Evolutionary conservation across 2,329 filamentous ascomycete genomes (phyloP), one percentile per base, ranked within the genome.

Genomic region (Apiospora aurea): DNA sequence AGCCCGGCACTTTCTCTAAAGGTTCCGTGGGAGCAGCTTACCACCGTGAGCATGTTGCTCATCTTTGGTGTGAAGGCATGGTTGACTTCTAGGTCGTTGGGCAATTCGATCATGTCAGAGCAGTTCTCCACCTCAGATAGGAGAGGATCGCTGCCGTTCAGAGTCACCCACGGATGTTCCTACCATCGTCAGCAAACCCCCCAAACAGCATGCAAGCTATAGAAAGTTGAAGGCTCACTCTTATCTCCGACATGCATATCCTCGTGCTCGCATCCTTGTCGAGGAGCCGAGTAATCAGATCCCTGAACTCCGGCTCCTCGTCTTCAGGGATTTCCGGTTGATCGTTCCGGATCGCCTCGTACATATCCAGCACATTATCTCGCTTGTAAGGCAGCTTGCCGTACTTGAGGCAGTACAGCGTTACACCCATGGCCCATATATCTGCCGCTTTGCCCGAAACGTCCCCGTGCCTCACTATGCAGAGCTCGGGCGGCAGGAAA

Each of bases 401-500:
- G 78, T 97, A 98, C 73, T 93, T 91, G 51, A 99, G 87, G 80
- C 96, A 99, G 80, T 96, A 98, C 2, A 99, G 85, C 1, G 95
- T 97, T 11, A 98, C 92, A 8, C 96, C 96, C 96, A 98, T 98
- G 4, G 96, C 97, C 96, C 96, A 99, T 70, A 99, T 95, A 82
- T 99, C 96, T 4, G 94, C 94, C 4, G 96, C 95, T 77, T 90
- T 93, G 14, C 96, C 96, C 2, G 94, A 96, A 1, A 98, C 92
- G 75, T 95, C 92, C 0, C 94, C 94, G 79, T 98, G 96, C 77
- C 90, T 95, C 10, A 91, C 90, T 29, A 95, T 91, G 78, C 96
- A 99, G 16, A 99, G 86, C 81, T 99, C 96, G 0, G 96, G 96
- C 0, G 96, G 94, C 72, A 98, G 88, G 78, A 99, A 99, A 0